Conservation (phyloP, 2,329 filamentous ascomycete species). For the Dryadomyces quercus-mongolicae region DNA sequence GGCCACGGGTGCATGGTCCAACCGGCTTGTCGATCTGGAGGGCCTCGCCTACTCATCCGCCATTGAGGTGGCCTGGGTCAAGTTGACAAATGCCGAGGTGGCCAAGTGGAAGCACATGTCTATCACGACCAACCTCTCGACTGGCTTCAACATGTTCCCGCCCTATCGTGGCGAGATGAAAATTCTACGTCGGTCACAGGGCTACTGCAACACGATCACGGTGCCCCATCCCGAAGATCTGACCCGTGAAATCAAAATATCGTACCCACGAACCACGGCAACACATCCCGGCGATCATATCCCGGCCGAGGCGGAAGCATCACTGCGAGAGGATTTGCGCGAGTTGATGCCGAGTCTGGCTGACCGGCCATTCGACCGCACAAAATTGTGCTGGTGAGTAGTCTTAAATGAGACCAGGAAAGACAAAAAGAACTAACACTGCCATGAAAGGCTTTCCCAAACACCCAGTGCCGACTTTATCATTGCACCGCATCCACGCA, state of each 20-base stretch:
- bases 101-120: conserved; percentile 17
- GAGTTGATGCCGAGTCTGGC: neutral
- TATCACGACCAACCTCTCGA: conserved; percentile 17
- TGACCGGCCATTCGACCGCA: conserved; percentile 1
- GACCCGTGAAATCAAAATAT: conserved; percentile 8
- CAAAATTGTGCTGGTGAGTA: neutral
- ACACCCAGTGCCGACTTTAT: neutral
- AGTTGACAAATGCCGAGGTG: conserved; percentile 14
- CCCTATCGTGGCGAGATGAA: conserved; percentile 18
- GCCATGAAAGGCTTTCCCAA: neutral
- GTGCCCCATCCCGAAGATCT: conserved; percentile 14
- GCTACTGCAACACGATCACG: conserved; percentile 14
- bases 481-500: neutral
- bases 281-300: conserved; percentile 15
- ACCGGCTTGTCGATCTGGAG: conserved; percentile 13
- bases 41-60: conserved; percentile 9
- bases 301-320: conserved; percentile 13
- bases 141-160: conserved; percentile 17
- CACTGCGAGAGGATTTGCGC: neutral
- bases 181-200: conserved; percentile 14
- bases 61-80: conserved; percentile 17
- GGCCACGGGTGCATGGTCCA: conserved; percentile 16
- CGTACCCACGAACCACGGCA: conserved; percentile 14
- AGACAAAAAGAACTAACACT: neutral
- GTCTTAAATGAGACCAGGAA: too few relatives aligned